Percentiles rank a stretch among this genome's conserved stretches.
Conservation (phyloP, 495 filamentous ascomycete genomes). For the Podospora didyma region DNA sequence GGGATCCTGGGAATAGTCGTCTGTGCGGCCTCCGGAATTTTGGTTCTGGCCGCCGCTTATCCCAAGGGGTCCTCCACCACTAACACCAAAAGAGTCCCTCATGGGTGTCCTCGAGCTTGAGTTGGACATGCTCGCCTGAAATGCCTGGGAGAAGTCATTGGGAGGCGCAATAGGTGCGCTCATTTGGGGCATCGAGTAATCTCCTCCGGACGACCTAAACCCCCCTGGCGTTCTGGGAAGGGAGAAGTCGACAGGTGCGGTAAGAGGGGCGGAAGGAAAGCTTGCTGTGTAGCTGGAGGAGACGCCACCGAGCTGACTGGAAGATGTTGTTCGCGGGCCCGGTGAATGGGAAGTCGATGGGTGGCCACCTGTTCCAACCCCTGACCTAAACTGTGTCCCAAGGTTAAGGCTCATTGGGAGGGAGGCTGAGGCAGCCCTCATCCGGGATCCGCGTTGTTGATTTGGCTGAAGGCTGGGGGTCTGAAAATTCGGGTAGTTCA, state of each 20-base stretch:
- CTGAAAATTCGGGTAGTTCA: slow-evolving; percentile 40
- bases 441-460: slow-evolving; percentile 40
- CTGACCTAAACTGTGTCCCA: slow-evolving; percentile 45
- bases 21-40: slow-evolving; percentile 24
- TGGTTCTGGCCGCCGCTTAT: slow-evolving; percentile 30
- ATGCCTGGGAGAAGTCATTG: slow-evolving; percentile 48
- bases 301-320: slow-evolving; percentile 34
- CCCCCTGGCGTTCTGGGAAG: slow-evolving; percentile 45
- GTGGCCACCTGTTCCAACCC: slow-evolving; percentile 35
- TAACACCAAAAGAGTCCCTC: slow-evolving; percentile 41
- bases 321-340: slow-evolving; percentile 30
- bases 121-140: slow-evolving; percentile 41
- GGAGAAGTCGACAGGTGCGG: slow-evolving; percentile 50
- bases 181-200: slow-evolving; percentile 54
- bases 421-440: slow-evolving; percentile 44
- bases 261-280: slow-evolving; percentile 50
- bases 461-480: slow-evolving; percentile 37
- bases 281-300: slow-evolving; percentile 45
- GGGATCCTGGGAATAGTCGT: slow-evolving; percentile 38
- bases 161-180: slow-evolving; percentile 52
- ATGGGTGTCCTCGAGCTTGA: slow-evolving; percentile 41
- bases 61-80: slow-evolving; percentile 33
- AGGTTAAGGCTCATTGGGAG: slow-evolving; percentile 44
- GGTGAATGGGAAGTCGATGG: slow-evolving; percentile 39
- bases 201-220: slow-evolving; percentile 34